Evolutionary conservation across 331 rosid species (phyloP), one percentile per base, ranked within the genome.

Genomic region (Acacia concinna): DNA sequence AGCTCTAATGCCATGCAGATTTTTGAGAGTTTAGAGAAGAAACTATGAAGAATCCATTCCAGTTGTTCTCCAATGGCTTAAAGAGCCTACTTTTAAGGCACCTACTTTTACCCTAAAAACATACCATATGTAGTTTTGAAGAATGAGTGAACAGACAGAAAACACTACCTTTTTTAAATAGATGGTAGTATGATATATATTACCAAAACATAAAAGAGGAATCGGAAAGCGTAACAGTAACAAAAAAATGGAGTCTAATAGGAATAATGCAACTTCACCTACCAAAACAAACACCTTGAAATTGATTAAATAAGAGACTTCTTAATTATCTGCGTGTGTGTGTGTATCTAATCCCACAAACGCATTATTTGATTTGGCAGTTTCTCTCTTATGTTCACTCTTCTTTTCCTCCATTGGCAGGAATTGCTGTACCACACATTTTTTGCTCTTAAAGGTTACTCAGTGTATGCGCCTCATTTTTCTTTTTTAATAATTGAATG

Each of bases 361-460:
- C 23, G 10, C 72, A 73, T 71, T 2, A 71, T 79, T 71, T 34
- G 27, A 76, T 71, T 85, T 82, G 86, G 38, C 67, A 60, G 67
- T 28, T 60, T 60, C 34, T 27, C 34, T 59, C 31, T 21, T 21
- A 27, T 25, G 35, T 59, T 59, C 35, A 59, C 66, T 59, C 35
- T 27, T 59, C 35, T 3, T 59, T 56, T 23, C 31, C 63, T 59
- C 18, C 67, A 60, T 28, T 60, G 67, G 67, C n/a, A 60, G 67
- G 67, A 60, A 60, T 1, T 28, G 67, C 67, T 5, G 2, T 57
- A 27, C 35, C 17, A 21, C 63, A 56, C 23, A 56, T 73, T 86
- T 47, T 83, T 80, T 83, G 82, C 78, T 37, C 68, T 73, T 83
- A 71, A 73, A 75, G 80, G 74, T 69, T 76, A 83, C 73, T 11